These are phyloP conservation scores for Ceratobasidium sp. DNA, from an alignment of 1,284 basidiomycete species.

Conservation along the genomic window DNA sequence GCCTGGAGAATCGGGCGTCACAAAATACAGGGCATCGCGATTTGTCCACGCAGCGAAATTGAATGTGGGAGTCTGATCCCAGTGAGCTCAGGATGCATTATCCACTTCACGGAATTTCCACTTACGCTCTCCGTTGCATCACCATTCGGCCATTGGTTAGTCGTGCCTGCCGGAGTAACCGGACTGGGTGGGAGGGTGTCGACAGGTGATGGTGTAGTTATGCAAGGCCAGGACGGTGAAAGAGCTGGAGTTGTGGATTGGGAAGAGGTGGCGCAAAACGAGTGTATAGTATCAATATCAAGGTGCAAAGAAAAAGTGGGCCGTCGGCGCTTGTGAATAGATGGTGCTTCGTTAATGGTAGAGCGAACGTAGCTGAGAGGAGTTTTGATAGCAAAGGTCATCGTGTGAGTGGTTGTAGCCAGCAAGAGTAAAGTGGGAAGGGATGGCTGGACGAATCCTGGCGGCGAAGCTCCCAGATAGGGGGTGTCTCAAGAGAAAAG, in stretches of 20 bases:
- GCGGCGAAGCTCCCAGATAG: too few species aligned
- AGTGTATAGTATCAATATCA: background rate
- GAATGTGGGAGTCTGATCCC: background rate
- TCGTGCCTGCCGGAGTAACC: slow-evolving; percentile 2
- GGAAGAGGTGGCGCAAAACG: background rate
- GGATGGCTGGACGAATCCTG: too few species aligned
- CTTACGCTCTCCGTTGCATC: background rate
- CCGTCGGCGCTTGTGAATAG: slow-evolving; percentile 11
- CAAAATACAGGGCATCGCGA: background rate
- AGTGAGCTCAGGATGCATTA: too few species aligned
- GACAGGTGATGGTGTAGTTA: background rate
- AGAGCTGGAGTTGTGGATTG: background rate
- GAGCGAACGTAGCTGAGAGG: slow-evolving; percentile 32
- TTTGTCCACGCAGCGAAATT: background rate
- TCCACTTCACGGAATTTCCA: too few species aligned
- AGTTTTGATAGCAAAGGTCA: slow-evolving; percentile 6
- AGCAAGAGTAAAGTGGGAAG: background rate
- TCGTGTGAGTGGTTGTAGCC: background rate
- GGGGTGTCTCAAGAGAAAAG: too few species aligned
- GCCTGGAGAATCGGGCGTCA: background rate
- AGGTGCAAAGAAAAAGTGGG: slow-evolving; percentile 5
- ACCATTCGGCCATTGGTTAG: background rate
- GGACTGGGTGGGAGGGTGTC: slow-evolving; percentile 3
- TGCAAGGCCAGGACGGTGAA: background rate
- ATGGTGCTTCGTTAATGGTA: slow-evolving; percentile 1